Base-by-base conservation (phyloP, 2,329 filamentous ascomycete genomes). In the Myriosclerotinia duriaeana region DNA sequence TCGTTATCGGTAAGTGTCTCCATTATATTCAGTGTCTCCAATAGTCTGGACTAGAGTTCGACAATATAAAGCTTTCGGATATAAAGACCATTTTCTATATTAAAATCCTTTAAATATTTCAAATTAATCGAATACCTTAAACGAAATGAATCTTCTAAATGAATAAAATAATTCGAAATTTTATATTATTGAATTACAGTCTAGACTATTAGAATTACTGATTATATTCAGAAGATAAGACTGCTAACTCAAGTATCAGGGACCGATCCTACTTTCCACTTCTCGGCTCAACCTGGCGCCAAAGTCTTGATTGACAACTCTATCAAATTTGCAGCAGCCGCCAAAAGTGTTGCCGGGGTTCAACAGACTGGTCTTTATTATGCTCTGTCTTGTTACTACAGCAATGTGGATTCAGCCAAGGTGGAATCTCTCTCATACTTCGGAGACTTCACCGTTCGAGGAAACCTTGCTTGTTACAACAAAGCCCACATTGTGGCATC, bases 351-450 rank as follows among this genome's bases (percentile, higher is more conserved):
- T 44, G 67, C 61, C 5, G 69, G 69, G 15, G 53, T 53, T 53
- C 53, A 61, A 17, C 75, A 74, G 14, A 79, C 78, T 8, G 78
- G 78, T 46, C 72, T 79, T 55, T 81, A 81, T 70, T 76, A 79
- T 59, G 77, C 79, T 9, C 74, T 81, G 30, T 80, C 79, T 12
- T 79, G 78, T 71, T 80, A 80, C 71, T 80, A 80, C 53, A 75
- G 77, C 38, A 48, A 34, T 22, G 68, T 70, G 9, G 69, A 72
- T 52, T 71, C 69, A 26, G 71, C 73, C 1, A 72, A 70, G 12
- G 72, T 77, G 8, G 65, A 70, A 14, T 63, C 73, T 40, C 72
- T 77, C 30, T 73, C 73, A 50, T 73, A 74, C 50, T 78, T 80
- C 54, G 79, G 79, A 22, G 72, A 73, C n/a, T 79, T 80, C 66